Conservation (phyloP, 2,329 filamentous ascomycete species). For the Aspergillus pseudoterreus region DNA sequence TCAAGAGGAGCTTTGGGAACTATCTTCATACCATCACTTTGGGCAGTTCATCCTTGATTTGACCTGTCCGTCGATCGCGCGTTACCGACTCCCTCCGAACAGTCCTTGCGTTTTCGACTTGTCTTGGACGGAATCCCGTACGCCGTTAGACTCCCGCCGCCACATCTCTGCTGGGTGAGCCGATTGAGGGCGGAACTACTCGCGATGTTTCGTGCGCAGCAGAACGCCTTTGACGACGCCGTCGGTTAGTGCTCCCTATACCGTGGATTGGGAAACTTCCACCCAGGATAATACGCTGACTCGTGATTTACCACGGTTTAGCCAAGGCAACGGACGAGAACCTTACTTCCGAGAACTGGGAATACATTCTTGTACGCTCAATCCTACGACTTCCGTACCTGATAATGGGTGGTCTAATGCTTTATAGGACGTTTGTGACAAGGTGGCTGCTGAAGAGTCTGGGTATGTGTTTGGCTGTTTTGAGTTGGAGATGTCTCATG, state of each 20-base stretch:
- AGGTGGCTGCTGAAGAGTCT: conserved; percentile 50
- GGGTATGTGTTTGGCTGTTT: conserved; percentile 29
- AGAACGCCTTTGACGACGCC: conserved; percentile 67
- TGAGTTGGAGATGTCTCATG: not conserved
- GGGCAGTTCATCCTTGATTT: not conserved
- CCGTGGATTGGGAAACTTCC: not conserved
- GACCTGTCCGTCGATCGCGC: not conserved
- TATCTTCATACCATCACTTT: not conserved
- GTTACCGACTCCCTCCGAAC: too few species aligned
- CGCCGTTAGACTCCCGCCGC: not conserved
- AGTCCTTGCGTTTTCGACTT: too few species aligned
- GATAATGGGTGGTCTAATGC: conserved; percentile 3
- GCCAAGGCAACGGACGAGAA: conserved; percentile 95
- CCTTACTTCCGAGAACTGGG: conserved; percentile 80
- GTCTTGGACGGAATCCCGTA: too few species aligned
- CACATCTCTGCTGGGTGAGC: not conserved
- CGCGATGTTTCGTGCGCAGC: conserved; percentile 58
- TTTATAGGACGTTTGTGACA: conserved; percentile 57
- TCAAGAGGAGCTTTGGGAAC: not conserved
- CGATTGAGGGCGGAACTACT: conserved; percentile 12
- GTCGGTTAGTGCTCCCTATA: conserved; percentile 52
- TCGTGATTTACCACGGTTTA: conserved; percentile 31
- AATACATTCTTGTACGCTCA: conserved; percentile 59
- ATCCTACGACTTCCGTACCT: not conserved
- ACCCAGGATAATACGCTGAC: conserved; percentile 20